A percentile compares a stretch with the other conserved stretches of the same genome.
Evolutionary conservation across 2,329 filamentous ascomycete genomes (phyloP).

Genomic region (Trichoderma sp.): DNA sequence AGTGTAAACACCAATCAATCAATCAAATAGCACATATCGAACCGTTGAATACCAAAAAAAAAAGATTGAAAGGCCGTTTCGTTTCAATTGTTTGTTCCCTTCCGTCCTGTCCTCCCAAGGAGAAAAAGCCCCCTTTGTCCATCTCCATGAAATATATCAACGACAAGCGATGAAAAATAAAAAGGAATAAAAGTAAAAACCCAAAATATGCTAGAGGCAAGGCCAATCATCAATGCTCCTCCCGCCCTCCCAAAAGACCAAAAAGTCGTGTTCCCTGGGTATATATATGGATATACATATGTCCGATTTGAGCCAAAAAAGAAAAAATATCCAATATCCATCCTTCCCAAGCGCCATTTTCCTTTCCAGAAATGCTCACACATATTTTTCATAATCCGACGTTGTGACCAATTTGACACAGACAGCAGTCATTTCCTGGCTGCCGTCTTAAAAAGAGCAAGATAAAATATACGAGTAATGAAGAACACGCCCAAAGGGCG

Average conservation of each 20-base stretch:
- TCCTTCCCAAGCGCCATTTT: conserved; percentile 9
- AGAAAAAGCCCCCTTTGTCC: too few species aligned
- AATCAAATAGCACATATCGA: not conserved
- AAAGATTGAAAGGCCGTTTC: not conserved
- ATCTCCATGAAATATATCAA: not conserved
- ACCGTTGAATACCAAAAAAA: not conserved
- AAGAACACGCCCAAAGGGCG: not conserved
- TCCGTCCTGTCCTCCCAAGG: not conserved
- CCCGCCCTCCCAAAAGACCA: not conserved
- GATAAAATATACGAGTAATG: not conserved
- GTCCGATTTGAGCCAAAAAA: conserved; percentile 12
- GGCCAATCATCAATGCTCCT: not conserved
- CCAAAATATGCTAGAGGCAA: not conserved
- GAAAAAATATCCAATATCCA: conserved; percentile 3
- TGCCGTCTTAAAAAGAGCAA: not conserved
- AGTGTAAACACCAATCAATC: not conserved
- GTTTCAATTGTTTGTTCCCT: not conserved
- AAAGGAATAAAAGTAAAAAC: not conserved
- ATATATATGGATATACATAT: conserved; percentile 16
- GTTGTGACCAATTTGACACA: not conserved
- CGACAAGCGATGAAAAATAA: not conserved
- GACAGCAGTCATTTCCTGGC: not conserved
- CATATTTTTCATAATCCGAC: not conserved
- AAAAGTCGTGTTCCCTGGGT: conserved; percentile 9
- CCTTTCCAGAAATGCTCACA: not conserved